Percentiles rank a stretch among this genome's conserved stretches.
Evolutionary conservation across 2,329 filamentous ascomycete species (phyloP).

Genomic region (Bertia moriformis): DNA sequence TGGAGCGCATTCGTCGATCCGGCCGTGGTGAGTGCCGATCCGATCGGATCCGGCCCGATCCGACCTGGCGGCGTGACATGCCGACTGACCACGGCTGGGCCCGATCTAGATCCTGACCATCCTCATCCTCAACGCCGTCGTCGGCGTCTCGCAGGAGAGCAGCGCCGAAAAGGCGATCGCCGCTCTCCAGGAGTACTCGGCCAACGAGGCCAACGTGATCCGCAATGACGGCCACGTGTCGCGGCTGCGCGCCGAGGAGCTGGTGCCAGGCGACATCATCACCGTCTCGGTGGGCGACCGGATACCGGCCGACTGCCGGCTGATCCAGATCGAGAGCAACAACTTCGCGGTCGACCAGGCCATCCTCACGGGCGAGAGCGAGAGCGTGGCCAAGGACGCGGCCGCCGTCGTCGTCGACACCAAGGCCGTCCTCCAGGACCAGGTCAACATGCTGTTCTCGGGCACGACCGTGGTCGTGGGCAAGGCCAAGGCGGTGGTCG

Average conservation of each 20-base stretch:
- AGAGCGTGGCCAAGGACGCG: conserved; percentile 82
- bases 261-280: conserved; percentile 88
- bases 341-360: conserved; percentile 94
- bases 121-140: conserved; percentile 86
- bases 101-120: conserved; percentile 77
- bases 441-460: conserved; percentile 95
- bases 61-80: too few relatives aligned
- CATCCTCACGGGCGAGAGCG: conserved; percentile 91
- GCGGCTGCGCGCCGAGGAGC: conserved; percentile 84
- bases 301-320: conserved; percentile 84
- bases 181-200: conserved; percentile 94
- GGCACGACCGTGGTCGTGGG: conserved; percentile 94
- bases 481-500: conserved; percentile 80
- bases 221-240: conserved; percentile 63
- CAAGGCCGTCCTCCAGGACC: conserved; percentile 89
- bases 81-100: too few relatives aligned
- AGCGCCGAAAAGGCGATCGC: conserved; percentile 97
- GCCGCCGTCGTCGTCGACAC: conserved; percentile 55
- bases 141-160: conserved; percentile 95
- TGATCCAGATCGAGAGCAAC: conserved; percentile 87
- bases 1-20: conserved; percentile 98
- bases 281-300: conserved; percentile 80
- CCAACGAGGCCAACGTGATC: conserved; percentile 88
- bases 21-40: conserved; percentile 62
- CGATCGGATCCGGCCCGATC: too few relatives aligned